Base-by-base conservation (phyloP, 2,329 filamentous ascomycete species). In the Ophiosphaerella korrae region DNA sequence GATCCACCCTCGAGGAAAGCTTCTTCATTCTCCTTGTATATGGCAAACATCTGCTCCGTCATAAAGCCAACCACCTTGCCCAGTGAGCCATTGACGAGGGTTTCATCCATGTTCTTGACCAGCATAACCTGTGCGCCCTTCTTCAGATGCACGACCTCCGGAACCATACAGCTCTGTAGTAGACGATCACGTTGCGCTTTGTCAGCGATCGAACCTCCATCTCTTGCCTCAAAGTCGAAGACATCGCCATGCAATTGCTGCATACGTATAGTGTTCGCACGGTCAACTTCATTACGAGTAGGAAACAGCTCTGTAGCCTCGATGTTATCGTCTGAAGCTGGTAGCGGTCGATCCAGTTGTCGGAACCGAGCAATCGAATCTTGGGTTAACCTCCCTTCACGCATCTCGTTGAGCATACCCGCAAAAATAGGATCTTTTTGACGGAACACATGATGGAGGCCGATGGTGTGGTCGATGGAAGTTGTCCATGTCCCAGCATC, bases 41-140 rank as follows among this genome's bases (percentile, higher is more conserved):
- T 71, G 44, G 82, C 82, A 58, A 87, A 88, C 24, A 79, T 83
- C 37, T 78, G 77, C 58, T 88, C 84, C 45, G 81, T 84, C 87
- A 92, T 92, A 73, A 96, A 96, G 5, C 82, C 85, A 11, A 88
- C 82, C 4, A 99, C 88, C 54, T 89, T 92, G 21, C 94, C 94
- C 8, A 99, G 80, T 0, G 93, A 96, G 4, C 94, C 94, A 68
- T 99, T 99, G 61, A 97, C 94, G 0, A 99, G 82, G 0, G 85
- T 87, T 34, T 96, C 91, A 67, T 99, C 94, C 76, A 97, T 88
- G 64, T 99, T 99, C 74, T 99, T 99, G 80, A 99, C 97, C n/a
- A 99, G 80, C 94, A 99, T 99, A 38, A 99, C 95, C 70, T 99
- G 95, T 0, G 94, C 90, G 8, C 92, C 90, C 56, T 94, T 88